Evolutionary conservation across 1,139 yeast species (phyloP), one percentile per base, ranked within the genome.

Genomic region (Protomyces inouyei): DNA sequence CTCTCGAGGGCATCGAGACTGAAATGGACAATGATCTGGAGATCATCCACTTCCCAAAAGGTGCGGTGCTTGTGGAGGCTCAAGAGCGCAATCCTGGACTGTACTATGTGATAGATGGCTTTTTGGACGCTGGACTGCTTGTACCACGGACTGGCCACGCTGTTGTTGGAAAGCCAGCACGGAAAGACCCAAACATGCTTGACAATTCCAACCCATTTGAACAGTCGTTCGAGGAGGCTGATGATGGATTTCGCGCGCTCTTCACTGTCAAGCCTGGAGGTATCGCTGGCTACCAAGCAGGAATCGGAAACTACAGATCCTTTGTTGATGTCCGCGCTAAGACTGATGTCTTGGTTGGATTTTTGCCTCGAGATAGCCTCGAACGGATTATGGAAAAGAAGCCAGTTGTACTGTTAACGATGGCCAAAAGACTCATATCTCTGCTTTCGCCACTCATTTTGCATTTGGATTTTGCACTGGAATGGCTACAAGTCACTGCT

Each of bases 401-500:
- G 72, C 93, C 93, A 67, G 81, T 84, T 74, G 80, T 92, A 14
- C 87, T 88, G 68, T 77, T 93, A 56, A 85, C 91, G 3, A 82
- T 91, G 63, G 97, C 98, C 0, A 83, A 85, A 64, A 82, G 85
- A 16, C 76, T 92, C 68, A 85, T 89, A 57, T 80, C 80, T 28
- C 79, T 88, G 2, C 76, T 93, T 55, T 86, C 93, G 37, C 79
- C 83, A 38, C 83, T 88, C 65, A 78, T 93, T 56, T 75, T 88
- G 55, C 84, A 87, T 61, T 82, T 93, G 57, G 98, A 93, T 73
- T 89, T 88, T 75, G 97, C 98, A 0, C 77, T 93, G 61, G 98
- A 93, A 74, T 93, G 98, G 98, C 85, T 93, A 57, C 96, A 90
- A 68, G 80, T 89, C 3, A 85, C 85, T 16, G 95, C 97, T 0